These are phyloP conservation scores for Barnettozyma salicaria DNA, from an alignment of 805 yeast species.

Conservation along the genomic window DNA sequence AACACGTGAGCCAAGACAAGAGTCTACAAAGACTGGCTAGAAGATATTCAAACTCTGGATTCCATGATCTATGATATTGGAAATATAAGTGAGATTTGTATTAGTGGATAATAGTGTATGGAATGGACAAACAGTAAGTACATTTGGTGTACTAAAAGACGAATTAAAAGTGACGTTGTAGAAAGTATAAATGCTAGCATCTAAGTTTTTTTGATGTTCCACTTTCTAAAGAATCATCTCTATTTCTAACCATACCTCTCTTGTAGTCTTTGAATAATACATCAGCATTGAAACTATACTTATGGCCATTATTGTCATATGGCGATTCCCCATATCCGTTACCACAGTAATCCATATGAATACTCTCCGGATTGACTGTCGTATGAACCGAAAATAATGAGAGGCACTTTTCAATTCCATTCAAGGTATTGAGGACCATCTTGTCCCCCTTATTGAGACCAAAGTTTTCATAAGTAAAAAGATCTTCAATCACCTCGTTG, in stretches of 20 bases:
- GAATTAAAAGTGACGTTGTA: neutral
- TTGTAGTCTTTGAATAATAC: slow-evolving; percentile 13
- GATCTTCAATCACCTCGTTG: slow-evolving; percentile 29
- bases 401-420: slow-evolving; percentile 31
- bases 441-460: slow-evolving; percentile 37
- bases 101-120: too few species aligned
- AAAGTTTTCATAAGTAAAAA: slow-evolving; percentile 33
- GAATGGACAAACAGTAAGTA: too few species aligned
- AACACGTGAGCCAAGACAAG: slow-evolving; percentile 19
- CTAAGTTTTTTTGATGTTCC: slow-evolving; percentile 9
- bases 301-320: slow-evolving; percentile 7
- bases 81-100: too few species aligned
- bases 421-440: slow-evolving; percentile 32
- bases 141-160: too few species aligned
- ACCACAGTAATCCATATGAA: slow-evolving; percentile 5
- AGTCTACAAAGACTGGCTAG: slow-evolving; percentile 25
- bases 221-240: slow-evolving; percentile 14
- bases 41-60: slow-evolving; percentile 15
- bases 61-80: neutral
- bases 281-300: slow-evolving; percentile 8
- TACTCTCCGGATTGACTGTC: slow-evolving; percentile 6
- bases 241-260: slow-evolving; percentile 15
- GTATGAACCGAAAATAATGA: slow-evolving; percentile 12
- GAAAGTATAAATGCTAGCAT: slow-evolving; percentile 7
- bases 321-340: slow-evolving; percentile 7